These are phyloP conservation scores for Xylaria sp. DNA, from an alignment of 2,329 filamentous ascomycete species.

Conservation along the genomic window DNA sequence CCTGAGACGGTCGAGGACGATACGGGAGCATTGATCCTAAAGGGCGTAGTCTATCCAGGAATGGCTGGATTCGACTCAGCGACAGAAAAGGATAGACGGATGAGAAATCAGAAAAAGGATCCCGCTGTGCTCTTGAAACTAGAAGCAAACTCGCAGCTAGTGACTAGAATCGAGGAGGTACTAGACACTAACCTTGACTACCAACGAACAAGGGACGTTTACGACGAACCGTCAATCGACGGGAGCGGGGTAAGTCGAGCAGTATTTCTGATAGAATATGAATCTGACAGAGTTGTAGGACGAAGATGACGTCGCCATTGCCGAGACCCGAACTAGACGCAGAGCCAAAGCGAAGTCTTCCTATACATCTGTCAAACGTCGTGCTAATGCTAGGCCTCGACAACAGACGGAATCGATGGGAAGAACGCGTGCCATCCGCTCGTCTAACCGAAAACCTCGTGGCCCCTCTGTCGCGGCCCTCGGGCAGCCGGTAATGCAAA, in stretches of 20 bases:
- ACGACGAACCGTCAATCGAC: constrained; percentile 67
- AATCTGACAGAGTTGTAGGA: constrained; percentile 42
- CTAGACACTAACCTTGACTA: constrained; percentile 65
- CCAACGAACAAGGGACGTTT: constrained; percentile 67
- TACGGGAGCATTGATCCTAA: constrained; percentile 57
- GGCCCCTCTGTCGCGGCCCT: constrained; percentile 1
- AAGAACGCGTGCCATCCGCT: constrained; percentile 33
- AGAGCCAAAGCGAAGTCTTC: constrained; percentile 29
- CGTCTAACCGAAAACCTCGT: constrained; percentile 29
- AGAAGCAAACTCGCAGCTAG: constrained; percentile 70
- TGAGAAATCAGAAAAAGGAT: constrained; percentile 82
- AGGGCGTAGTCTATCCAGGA: constrained; percentile 79
- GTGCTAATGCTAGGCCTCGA: constrained; percentile 29
- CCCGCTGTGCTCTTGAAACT: constrained; percentile 76
- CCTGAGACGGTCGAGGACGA: constrained; percentile 47
- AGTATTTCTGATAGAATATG: not conserved
- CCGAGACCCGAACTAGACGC: constrained; percentile 29
- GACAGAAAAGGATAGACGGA: constrained; percentile 76
- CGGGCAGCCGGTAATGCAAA: constrained; percentile 26
- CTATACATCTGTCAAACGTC: constrained; percentile 33
- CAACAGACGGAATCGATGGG: constrained; percentile 27
- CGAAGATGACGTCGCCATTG: constrained; percentile 36
- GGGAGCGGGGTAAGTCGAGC: constrained; percentile 59
- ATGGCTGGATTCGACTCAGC: constrained; percentile 87
- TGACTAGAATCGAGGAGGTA: constrained; percentile 73